Evolutionary conservation across 2,329 filamentous ascomycete genomes (phyloP).

Genomic region (Geosmithia putterillii): DNA sequence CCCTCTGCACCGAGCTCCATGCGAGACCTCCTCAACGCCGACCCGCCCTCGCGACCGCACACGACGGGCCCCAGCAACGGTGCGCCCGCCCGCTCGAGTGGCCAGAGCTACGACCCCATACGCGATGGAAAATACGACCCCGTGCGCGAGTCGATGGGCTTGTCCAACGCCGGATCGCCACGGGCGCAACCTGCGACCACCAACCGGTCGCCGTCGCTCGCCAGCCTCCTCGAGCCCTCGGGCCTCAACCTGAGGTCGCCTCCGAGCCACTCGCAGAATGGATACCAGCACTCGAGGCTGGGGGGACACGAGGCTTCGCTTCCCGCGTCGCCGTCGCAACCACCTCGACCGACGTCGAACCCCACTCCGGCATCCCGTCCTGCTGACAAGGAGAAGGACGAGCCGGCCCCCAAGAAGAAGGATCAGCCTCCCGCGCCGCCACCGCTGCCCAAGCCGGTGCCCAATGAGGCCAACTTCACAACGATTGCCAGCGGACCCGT

Average conservation of each 20-base stretch:
- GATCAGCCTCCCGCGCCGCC: constrained; percentile 20
- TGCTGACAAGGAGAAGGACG: constrained; percentile 19
- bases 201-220: constrained; percentile 67
- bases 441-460: constrained; percentile 17
- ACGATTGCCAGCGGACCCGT: constrained; percentile 26
- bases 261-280: constrained; percentile 13
- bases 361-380: constrained; percentile 19
- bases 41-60: constrained; percentile 31
- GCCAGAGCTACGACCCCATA: constrained; percentile 84
- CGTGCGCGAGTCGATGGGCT: constrained; percentile 47
- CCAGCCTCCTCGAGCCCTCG: constrained; percentile 64
- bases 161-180: constrained; percentile 35
- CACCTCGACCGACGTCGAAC: constrained; percentile 17
- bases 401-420: constrained; percentile 22
- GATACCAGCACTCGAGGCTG: constrained; percentile 14
- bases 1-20: constrained; percentile 33
- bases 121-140: constrained; percentile 57
- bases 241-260: constrained; percentile 14
- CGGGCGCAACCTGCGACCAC: constrained; percentile 21
- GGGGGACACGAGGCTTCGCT: constrained; percentile 13
- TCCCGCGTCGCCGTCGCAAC: constrained; percentile 29
- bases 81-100: constrained; percentile 48
- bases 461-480: constrained; percentile 26
- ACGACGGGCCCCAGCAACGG: constrained; percentile 26
- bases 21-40: constrained; percentile 44